Evolutionary conservation across 352 stramenopile species (phyloP).

Genomic region (Globisporangium abappressorium): DNA sequence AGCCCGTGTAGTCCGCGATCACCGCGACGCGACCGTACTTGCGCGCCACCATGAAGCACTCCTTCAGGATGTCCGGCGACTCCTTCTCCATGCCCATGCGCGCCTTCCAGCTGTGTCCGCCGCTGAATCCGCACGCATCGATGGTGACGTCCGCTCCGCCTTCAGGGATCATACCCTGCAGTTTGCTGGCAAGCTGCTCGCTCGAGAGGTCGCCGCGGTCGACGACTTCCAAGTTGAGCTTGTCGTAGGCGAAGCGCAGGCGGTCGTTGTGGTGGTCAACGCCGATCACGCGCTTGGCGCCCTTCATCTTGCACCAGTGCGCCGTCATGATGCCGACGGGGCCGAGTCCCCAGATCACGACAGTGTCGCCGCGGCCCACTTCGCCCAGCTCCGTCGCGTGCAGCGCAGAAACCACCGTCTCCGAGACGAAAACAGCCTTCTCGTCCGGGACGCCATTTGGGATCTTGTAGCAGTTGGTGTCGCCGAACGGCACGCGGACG

Average conservation of each 20-base stretch:
- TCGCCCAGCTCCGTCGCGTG: constrained; percentile 59
- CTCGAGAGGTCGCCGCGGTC: constrained; percentile 47
- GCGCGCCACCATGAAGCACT: constrained; percentile 41
- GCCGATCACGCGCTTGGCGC: constrained; percentile 55
- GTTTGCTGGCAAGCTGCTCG: constrained; percentile 43
- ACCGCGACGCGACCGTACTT: constrained; percentile 34
- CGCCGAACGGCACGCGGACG: constrained; percentile 68
- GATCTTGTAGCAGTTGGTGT: constrained; percentile 69
- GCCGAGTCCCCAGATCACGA: constrained; percentile 72
- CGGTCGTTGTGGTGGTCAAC: constrained; percentile 50
- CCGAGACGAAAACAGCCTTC: constrained; percentile 60
- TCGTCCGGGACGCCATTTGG: constrained; percentile 51
- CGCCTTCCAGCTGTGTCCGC: constrained; percentile 39
- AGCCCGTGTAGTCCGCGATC: constrained; percentile 33
- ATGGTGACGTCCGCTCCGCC: constrained; percentile 55
- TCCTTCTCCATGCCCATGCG: constrained; percentile 50
- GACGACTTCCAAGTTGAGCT: constrained; percentile 62
- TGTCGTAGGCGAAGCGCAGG: constrained; percentile 51
- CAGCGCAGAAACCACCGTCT: constrained; percentile 54
- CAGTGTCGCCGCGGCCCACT: constrained; percentile 39
- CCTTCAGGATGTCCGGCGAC: constrained; percentile 52
- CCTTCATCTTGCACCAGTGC: constrained; percentile 64
- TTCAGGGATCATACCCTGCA: constrained; percentile 47
- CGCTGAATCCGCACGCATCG: constrained; percentile 40
- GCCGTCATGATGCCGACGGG: constrained; percentile 53